A percentile compares a stretch with the other conserved stretches of the same genome.
phyloP scores from a whole-genome alignment of 805 yeast species.

The Saturnispora silvae region DNA sequence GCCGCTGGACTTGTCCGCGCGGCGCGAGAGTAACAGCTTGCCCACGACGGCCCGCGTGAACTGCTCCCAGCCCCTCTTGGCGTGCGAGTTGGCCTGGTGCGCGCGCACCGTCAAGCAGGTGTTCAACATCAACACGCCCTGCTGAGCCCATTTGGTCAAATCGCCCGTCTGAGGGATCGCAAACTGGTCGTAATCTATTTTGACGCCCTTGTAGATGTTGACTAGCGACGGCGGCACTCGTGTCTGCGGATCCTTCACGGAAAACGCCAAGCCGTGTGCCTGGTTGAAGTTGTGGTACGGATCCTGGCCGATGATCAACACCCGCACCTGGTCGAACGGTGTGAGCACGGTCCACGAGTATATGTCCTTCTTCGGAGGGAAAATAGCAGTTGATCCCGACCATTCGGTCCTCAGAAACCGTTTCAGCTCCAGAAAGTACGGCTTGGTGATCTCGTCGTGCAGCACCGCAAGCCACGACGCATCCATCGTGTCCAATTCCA shows the following conservation, averaged over 20 bases:
- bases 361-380: constrained; percentile 68
- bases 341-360: constrained; percentile 90
- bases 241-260: constrained; percentile 71
- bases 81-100: constrained; percentile 87
- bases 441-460: constrained; percentile 65
- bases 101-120: constrained; percentile 87
- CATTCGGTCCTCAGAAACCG: constrained; percentile 43
- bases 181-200: constrained; percentile 60
- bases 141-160: constrained; percentile 72
- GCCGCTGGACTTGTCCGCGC: constrained; percentile 34
- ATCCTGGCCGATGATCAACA: constrained; percentile 86
- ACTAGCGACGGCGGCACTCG: constrained; percentile 80
- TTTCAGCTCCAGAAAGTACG: constrained; percentile 72
- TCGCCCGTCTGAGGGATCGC: constrained; percentile 53
- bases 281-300: constrained; percentile 90
- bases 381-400: constrained; percentile 35
- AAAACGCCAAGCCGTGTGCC: constrained; percentile 94
- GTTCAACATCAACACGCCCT: constrained; percentile 82
- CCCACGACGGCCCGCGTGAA: constrained; percentile 69
- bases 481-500: constrained; percentile 65
- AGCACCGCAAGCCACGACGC: constrained; percentile 69
- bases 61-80: constrained; percentile 84
- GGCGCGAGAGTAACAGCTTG: constrained; percentile 38
- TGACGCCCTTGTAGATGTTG: constrained; percentile 75
- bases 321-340: constrained; percentile 62